These are phyloP conservation scores for Pistacia atlantica DNA, from an alignment of 345 rosid species.

Conservation along the genomic window DNA sequence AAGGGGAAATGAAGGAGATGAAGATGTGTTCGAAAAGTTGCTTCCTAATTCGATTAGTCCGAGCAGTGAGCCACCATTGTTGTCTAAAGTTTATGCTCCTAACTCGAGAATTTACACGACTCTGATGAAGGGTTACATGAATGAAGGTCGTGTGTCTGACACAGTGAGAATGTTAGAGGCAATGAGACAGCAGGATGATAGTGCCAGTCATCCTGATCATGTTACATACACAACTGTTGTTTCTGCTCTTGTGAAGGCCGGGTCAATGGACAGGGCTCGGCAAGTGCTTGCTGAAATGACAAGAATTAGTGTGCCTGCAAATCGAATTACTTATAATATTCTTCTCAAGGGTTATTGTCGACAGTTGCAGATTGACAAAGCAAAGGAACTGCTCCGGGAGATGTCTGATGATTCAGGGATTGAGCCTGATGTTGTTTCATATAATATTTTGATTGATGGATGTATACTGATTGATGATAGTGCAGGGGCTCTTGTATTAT, in stretches of 20 bases:
- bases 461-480: slow-evolving; percentile 85
- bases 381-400: slow-evolving; percentile 71
- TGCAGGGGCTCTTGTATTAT: slow-evolving; percentile 77
- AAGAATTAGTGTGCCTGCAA: slow-evolving; percentile 77
- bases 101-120: slow-evolving; percentile 84
- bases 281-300: slow-evolving; percentile 85
- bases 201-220: slow-evolving; percentile 77
- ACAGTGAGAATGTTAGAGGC: slow-evolving; percentile 86
- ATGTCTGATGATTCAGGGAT: slow-evolving; percentile 61
- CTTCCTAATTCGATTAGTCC: slow-evolving; percentile 61
- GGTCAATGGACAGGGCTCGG: slow-evolving; percentile 79
- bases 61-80: slow-evolving; percentile 54
- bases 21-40: slow-evolving; percentile 56
- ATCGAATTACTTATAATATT: slow-evolving; percentile 81
- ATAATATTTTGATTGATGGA: slow-evolving; percentile 86
- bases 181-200: slow-evolving; percentile 71
- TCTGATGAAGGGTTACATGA: slow-evolving; percentile 97
- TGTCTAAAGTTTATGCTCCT: slow-evolving; percentile 66
- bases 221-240: slow-evolving; percentile 89
- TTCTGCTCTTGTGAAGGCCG: slow-evolving; percentile 79
- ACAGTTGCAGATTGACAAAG: slow-evolving; percentile 70
- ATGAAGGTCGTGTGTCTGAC: slow-evolving; percentile 67
- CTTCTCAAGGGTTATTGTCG: slow-evolving; percentile 91
- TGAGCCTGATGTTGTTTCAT: slow-evolving; percentile 88
- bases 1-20: slow-evolving; percentile 32